Base-by-base conservation (phyloP, 345 rosid genomes). In the Capsella bursapastoris region DNA sequence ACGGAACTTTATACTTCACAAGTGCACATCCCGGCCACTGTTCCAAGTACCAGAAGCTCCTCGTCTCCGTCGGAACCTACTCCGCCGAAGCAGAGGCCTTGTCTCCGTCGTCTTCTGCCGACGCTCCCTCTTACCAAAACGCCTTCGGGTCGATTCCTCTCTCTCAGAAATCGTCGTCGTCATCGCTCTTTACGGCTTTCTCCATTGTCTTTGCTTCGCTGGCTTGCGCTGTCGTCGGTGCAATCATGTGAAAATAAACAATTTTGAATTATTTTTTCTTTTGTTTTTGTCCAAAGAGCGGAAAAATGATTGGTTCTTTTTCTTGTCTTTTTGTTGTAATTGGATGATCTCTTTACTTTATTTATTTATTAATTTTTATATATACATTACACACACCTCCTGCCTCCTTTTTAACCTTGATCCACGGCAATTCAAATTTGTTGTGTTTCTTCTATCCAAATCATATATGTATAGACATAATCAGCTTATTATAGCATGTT, bases 11-110 rank as follows among this genome's bases (percentile, higher is more conserved):
- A 35, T 95, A 84, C 84, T 95, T 95, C 92, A 88, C 93, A 8
- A 95, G 99, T 75, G 96, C 93, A 11, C 78, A 61, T 11, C 47
- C 89, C 2, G 97, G 98, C 41, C 93, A 83, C 74, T 95, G 99
- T 71, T 80, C 79, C 16, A 92, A 95, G 91, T 84, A 82, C 76
- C 99, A 95, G 91, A 92, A 89, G 85, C 85, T 95, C 14, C 72
- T 81, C 27, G 63, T 95, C 51, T 79, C 88, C 40, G 91, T 92
- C 43, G 90, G 90, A 7, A 81, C 86, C 44, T 92, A 69, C 52
- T 71, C 96, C 25, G 56, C 78, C 56, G 75, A 66, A 14, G 82
- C 78, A 5, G 85, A 85, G 13, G 86, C 89, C n/a, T 41, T 62
- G 27, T 74, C 94, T 81, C 90, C 98, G 0, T 67, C 87, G 22